Conservation (phyloP, 164 flowering plant genomes). For the Sedum album region DNA sequence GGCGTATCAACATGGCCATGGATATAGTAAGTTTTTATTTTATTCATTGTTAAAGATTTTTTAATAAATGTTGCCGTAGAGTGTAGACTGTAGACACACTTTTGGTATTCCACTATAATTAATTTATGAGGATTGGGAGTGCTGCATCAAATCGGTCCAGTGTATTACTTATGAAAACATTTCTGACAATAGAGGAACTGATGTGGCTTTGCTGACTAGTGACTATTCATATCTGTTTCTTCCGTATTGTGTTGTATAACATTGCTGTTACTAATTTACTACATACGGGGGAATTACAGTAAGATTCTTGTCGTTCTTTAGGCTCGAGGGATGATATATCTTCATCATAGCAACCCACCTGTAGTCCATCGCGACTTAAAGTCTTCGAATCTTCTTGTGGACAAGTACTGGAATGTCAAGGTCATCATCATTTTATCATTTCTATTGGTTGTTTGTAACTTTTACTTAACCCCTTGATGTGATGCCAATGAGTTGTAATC, state of each 20-base stretch:
- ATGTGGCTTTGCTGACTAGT: background rate
- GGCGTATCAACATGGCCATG: conserved; percentile 83
- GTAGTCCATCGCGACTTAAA: conserved; percentile 91
- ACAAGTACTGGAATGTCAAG: conserved; percentile 95
- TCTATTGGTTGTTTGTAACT: background rate
- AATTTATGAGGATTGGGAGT: background rate
- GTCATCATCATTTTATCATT: conserved; percentile 23
- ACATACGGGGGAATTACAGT: background rate
- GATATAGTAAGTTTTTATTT: conserved; percentile 62
- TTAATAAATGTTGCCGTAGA: background rate
- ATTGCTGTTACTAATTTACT: background rate
- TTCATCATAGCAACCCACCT: conserved; percentile 86
- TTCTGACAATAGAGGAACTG: background rate
- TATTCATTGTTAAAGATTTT: background rate
- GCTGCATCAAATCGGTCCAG: too few relatives aligned
- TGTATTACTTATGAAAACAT: background rate
- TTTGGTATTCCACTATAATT: background rate
- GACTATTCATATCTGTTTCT: background rate
- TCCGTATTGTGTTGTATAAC: background rate
- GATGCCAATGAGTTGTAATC: background rate
- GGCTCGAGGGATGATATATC: conserved; percentile 97
- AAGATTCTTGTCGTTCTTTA: conserved; percentile 18
- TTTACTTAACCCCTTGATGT: background rate
- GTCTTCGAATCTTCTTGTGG: conserved; percentile 91
- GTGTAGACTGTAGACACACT: too few relatives aligned